These are phyloP conservation scores for Geotrichum restrictum DNA, from an alignment of 1,139 yeast genomes.

Conservation along the genomic window DNA sequence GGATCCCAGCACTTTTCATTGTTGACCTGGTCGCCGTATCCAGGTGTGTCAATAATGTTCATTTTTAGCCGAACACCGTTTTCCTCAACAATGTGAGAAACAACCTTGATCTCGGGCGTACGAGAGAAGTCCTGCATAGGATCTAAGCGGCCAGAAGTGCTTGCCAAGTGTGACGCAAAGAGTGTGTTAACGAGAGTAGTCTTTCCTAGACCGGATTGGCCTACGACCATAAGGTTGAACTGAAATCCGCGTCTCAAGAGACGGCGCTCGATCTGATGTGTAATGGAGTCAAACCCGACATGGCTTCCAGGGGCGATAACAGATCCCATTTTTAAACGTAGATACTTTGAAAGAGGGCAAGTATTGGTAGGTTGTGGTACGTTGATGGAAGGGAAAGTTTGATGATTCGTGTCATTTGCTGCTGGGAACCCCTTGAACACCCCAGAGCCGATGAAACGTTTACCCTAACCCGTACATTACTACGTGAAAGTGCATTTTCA, in stretches of 20 bases:
- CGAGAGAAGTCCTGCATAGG: slow-evolving; percentile 72
- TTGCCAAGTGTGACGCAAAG: slow-evolving; percentile 76
- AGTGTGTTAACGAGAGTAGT: slow-evolving; percentile 86
- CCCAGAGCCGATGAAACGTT: too few species aligned
- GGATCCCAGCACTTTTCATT: slow-evolving; percentile 97
- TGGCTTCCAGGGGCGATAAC: slow-evolving; percentile 38
- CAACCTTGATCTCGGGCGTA: slow-evolving; percentile 82
- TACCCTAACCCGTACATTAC: too few species aligned
- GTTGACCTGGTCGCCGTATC: slow-evolving; percentile 94
- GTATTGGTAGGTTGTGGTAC: too few species aligned
- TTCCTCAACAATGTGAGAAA: slow-evolving; percentile 66
- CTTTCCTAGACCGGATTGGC: slow-evolving; percentile 89
- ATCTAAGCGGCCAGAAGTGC: slow-evolving; percentile 63
- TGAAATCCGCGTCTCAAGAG: slow-evolving; percentile 90
- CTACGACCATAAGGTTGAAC: slow-evolving; percentile 91
- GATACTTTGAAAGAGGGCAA: too few species aligned
- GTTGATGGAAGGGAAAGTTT: neutral
- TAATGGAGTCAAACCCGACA: slow-evolving; percentile 95
- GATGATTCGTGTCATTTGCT: neutral
- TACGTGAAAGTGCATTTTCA: too few species aligned
- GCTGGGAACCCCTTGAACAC: too few species aligned
- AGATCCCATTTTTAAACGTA: slow-evolving; percentile 18
- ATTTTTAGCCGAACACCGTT: slow-evolving; percentile 82
- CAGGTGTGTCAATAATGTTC: slow-evolving; percentile 93
- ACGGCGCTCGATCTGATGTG: slow-evolving; percentile 90